Evolutionary conservation across 1,139 yeast genomes (phyloP).

Genomic region (Lodderomyces jiufengensis): DNA sequence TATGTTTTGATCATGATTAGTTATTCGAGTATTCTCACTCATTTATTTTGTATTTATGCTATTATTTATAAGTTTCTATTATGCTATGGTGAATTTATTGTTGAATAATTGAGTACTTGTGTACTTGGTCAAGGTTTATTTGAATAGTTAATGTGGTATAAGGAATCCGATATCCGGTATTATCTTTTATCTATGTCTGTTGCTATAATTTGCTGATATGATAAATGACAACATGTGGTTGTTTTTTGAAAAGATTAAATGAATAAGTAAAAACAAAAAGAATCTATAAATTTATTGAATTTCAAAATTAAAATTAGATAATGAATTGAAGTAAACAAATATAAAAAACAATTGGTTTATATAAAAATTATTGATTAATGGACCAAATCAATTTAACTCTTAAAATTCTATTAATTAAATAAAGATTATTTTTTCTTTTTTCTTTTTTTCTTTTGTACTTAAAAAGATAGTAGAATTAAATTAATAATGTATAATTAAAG

Average conservation of each 20-base stretch:
- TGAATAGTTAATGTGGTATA: background rate
- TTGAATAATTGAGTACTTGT: background rate
- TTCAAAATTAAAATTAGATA: too few species aligned
- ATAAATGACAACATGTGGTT: background rate
- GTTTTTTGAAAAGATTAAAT: background rate
- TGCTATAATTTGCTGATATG: background rate
- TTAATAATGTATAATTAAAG: background rate
- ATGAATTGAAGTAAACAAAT: too few species aligned
- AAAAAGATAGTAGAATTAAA: background rate
- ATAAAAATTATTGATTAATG: too few species aligned
- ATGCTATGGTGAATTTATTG: background rate
- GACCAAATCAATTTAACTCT: too few species aligned
- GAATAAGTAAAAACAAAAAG: background rate
- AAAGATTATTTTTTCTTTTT: background rate
- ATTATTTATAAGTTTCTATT: background rate
- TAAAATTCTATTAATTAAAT: too few species aligned
- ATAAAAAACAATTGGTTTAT: too few species aligned
- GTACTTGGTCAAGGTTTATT: background rate
- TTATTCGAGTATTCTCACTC: constrained; percentile 2
- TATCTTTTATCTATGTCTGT: background rate
- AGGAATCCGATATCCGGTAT: background rate
- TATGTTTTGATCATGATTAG: constrained; percentile 1
- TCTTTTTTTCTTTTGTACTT: background rate
- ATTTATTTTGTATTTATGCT: background rate
- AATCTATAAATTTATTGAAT: background rate